These are phyloP conservation scores for Leccinum boreale DNA, from an alignment of 768 basidiomycete genomes.

Conservation along the genomic window DNA sequence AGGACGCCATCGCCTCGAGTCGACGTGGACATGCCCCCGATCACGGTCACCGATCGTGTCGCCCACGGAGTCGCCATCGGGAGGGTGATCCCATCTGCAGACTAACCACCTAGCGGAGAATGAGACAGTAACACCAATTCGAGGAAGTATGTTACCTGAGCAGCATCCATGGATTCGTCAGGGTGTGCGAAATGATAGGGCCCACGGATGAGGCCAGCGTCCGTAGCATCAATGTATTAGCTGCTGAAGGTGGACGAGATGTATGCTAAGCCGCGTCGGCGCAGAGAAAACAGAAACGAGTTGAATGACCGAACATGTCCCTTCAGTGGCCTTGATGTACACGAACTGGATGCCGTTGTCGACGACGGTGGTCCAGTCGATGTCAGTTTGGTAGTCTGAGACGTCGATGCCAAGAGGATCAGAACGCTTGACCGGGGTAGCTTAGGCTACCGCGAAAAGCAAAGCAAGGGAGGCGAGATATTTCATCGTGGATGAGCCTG, in stretches of 20 bases:
- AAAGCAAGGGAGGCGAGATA: conserved; percentile 14
- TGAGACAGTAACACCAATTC: background rate
- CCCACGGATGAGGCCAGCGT: conserved; percentile 56
- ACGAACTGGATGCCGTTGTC: conserved; percentile 51
- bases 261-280: conserved; percentile 17
- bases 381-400: conserved; percentile 44
- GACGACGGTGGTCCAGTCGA: conserved; percentile 53
- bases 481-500: conserved; percentile 16
- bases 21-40: background rate
- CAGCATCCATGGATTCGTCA: conserved; percentile 48
- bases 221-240: conserved; percentile 55
- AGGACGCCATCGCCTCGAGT: background rate
- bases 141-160: conserved; percentile 59
- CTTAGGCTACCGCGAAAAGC: conserved; percentile 10
- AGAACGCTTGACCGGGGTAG: conserved; percentile 30
- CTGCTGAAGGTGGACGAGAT: conserved; percentile 34
- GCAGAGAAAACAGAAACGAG: background rate
- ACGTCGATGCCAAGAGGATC: conserved; percentile 53
- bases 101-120: conserved; percentile 45
- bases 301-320: conserved; percentile 38
- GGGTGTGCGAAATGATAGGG: conserved; percentile 62
- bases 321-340: conserved; percentile 70
- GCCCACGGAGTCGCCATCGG: conserved; percentile 32
- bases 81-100: conserved; percentile 53
- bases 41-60: conserved; percentile 18